These are phyloP conservation scores for Aureoboletus auriporus DNA, from an alignment of 768 basidiomycete genomes.

Conservation along the genomic window DNA sequence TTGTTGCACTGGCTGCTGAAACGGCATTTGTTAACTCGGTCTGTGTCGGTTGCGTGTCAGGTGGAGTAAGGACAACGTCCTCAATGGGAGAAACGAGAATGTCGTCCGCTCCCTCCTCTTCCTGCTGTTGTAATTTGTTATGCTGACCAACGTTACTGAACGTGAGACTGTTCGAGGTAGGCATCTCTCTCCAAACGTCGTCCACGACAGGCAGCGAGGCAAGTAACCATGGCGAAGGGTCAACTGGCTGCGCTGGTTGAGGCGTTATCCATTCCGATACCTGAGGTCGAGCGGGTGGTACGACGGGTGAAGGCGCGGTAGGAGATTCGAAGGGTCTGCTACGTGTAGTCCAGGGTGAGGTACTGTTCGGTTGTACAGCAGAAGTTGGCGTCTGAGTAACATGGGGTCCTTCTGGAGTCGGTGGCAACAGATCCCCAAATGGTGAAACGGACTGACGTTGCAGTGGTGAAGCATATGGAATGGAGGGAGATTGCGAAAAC, in stretches of 20 bases:
- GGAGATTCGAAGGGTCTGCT: conserved; percentile 18
- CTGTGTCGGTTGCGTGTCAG: conserved; percentile 12
- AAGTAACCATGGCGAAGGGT: conserved; percentile 55
- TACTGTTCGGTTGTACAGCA: conserved; percentile 18
- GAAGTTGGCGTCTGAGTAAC: conserved; percentile 19
- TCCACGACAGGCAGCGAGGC: conserved; percentile 44
- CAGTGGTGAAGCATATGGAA: conserved; percentile 16
- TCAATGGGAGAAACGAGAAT: conserved; percentile 17
- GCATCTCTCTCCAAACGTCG: conserved; percentile 43
- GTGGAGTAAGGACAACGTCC: conserved; percentile 8
- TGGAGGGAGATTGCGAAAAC: conserved; percentile 19
- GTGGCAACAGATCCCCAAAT: conserved; percentile 19
- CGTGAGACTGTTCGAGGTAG: conserved; percentile 49
- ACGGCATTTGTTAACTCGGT: conserved; percentile 11
- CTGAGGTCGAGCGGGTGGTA: conserved; percentile 20
- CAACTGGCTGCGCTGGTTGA: conserved; percentile 22
- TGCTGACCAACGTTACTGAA: conserved; percentile 58
- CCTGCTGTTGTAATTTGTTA: conserved; percentile 46
- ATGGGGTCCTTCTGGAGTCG: conserved; percentile 13
- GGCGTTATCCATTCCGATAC: conserved; percentile 36
- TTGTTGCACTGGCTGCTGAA: neutral
- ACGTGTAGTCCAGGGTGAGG: conserved; percentile 23
- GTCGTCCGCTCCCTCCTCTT: conserved; percentile 21
- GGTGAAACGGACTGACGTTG: conserved; percentile 22
- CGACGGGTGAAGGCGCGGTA: conserved; percentile 15